These are phyloP conservation scores for Syncephalastrum sp. DNA, from an alignment of 371 early-diverging fungal genomes.

Conservation along the genomic window DNA sequence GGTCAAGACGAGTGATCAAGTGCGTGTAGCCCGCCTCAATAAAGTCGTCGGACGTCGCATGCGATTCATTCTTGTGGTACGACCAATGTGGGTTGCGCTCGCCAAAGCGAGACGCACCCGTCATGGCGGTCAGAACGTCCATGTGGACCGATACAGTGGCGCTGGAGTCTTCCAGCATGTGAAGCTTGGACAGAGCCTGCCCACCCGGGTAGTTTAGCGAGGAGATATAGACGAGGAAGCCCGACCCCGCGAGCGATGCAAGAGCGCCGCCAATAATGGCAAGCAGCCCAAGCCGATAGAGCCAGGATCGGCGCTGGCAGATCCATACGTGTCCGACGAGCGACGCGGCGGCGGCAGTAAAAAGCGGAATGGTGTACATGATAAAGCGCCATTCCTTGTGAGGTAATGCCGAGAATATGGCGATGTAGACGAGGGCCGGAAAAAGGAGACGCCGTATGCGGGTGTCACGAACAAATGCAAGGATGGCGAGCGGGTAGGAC, in stretches of 20 bases:
- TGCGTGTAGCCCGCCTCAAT: constrained; percentile 62
- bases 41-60: constrained; percentile 45
- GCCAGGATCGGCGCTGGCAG: constrained; percentile 8
- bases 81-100: constrained; percentile 46
- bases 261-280: constrained; percentile 23
- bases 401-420: constrained; percentile 70
- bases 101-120: constrained; percentile 84
- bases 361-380: constrained; percentile 81
- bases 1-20: constrained; percentile 58
- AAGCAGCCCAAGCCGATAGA: constrained; percentile 9
- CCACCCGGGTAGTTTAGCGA: constrained; percentile 91
- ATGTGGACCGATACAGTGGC: constrained; percentile 65
- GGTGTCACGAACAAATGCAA: constrained; percentile 35
- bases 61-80: constrained; percentile 68
- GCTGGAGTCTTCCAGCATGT: constrained; percentile 41
- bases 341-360: constrained; percentile 77
- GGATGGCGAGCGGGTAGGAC: constrained; percentile 64
- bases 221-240: constrained; percentile 63
- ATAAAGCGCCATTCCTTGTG: constrained; percentile 99
- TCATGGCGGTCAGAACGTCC: constrained; percentile 82
- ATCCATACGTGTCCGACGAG: constrained; percentile 39
- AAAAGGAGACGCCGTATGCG: constrained; percentile 54
- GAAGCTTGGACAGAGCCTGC: constrained; percentile 65
- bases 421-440: constrained; percentile 60
- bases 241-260: constrained; percentile 34